phyloP scores from a whole-genome alignment of 768 basidiomycete species.

The Gyrodon lividus region DNA sequence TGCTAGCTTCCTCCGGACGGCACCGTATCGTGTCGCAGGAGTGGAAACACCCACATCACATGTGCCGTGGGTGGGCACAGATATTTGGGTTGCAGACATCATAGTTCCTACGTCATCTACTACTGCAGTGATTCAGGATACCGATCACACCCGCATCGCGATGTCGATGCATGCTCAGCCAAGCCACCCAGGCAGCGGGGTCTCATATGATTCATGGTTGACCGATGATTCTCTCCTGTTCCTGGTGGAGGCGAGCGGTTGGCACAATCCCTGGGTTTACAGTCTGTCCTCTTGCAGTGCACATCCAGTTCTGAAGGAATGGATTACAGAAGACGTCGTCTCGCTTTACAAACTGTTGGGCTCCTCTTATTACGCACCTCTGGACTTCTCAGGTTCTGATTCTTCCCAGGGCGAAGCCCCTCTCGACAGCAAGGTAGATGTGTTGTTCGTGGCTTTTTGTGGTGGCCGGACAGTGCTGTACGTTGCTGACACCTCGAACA shows the following conservation, averaged over 20 bases:
- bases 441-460: constrained; percentile 19
- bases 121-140: constrained; percentile 39
- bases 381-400: neutral
- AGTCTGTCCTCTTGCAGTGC: constrained; percentile 12
- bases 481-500: constrained; percentile 21
- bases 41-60: constrained; percentile 59
- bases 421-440: neutral
- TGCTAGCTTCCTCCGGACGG: constrained; percentile 55
- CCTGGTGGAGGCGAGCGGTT: constrained; percentile 55
- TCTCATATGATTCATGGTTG: constrained; percentile 56
- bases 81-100: constrained; percentile 49
- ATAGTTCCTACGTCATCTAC: constrained; percentile 23
- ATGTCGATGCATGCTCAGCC: constrained; percentile 46
- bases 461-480: constrained; percentile 30
- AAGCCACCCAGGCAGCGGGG: constrained; percentile 50
- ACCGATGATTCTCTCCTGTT: constrained; percentile 53
- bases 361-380: constrained; percentile 18
- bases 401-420: neutral
- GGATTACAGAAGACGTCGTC: constrained; percentile 46
- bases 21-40: constrained; percentile 51
- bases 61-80: constrained; percentile 63
- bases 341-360: constrained; percentile 57
- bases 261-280: constrained; percentile 59
- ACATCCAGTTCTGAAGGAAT: neutral
- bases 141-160: constrained; percentile 61